These are phyloP conservation scores for Rhodosporidiobolus odoratus DNA, from an alignment of 768 basidiomycete genomes.

Conservation along the genomic window DNA sequence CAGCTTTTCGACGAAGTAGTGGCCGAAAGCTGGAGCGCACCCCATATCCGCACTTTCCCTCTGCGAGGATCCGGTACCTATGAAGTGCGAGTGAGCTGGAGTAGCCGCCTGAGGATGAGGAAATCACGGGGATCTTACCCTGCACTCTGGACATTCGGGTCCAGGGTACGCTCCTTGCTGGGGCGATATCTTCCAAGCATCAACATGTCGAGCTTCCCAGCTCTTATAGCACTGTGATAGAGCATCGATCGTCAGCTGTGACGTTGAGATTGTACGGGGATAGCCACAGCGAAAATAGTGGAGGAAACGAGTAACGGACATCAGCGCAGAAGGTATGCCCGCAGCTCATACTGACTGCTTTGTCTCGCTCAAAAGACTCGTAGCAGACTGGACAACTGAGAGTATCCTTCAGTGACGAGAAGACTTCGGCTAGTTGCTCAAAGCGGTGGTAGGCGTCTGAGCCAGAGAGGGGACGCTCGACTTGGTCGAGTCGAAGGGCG, in stretches of 20 bases:
- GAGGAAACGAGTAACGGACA: neutral
- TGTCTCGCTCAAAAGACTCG: conserved; percentile 3
- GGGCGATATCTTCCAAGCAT: conserved; percentile 11
- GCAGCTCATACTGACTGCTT: conserved; percentile 9
- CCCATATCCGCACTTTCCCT: conserved; percentile 23
- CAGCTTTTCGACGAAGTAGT: no score
- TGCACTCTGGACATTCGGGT: conserved; percentile 27
- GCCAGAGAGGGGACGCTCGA: conserved; percentile 4
- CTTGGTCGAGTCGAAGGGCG: conserved; percentile 5
- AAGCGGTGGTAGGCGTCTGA: conserved; percentile 7
- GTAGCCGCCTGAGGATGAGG: neutral
- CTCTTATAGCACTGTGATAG: neutral
- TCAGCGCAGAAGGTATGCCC: conserved; percentile 27
- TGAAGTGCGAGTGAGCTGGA: neutral
- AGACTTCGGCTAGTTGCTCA: conserved; percentile 6
- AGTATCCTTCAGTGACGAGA: conserved; percentile 10
- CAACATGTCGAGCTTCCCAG: conserved; percentile 17
- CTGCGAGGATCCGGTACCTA: conserved; percentile 9
- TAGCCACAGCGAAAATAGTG: neutral
- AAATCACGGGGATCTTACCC: neutral
- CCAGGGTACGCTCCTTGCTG: conserved; percentile 12
- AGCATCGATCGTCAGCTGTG: neutral
- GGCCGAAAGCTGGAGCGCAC: neutral
- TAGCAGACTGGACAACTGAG: conserved; percentile 29
- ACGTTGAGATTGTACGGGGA: neutral